Evolutionary conservation across 345 rosid genomes (phyloP), one percentile per base, ranked within the genome.

Genomic region (Limnanthes douglasii): DNA sequence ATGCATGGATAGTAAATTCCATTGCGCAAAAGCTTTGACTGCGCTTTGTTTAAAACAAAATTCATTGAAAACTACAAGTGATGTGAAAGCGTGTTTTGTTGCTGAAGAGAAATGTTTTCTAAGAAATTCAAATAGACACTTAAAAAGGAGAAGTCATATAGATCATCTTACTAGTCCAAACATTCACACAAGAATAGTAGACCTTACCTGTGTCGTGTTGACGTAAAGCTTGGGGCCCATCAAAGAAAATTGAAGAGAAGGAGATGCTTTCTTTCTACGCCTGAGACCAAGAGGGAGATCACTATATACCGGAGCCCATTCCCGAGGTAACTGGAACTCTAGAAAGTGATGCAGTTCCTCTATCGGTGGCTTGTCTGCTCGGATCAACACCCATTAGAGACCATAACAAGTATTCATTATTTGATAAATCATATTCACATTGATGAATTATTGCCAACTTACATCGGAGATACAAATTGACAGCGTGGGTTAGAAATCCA

Each of bases 281-380:
- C 66, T 70, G 27, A 68, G 85, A 28, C 82, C 66, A 27, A 90
- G 94, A 49, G 95, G 93, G 32, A 84, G 84, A 48, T 90, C 94
- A 17, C 88, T 62, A n/a, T 80, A 90, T 12, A 77, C 68, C 0
- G 98, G 98, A 46, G 95, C 95, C 98, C 98, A 90, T 43, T 80
- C 82, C 47, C 94, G 78, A 46, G 94, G 94, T 44, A 90, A 62
- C 49, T 90, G 98, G 60, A 90, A 90, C 53, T 90, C 98, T 10
- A 90, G 71, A 60, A 90, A 90, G 36, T 72, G 88, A 26, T 75
- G 74, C 27, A 90, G 76, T 35, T 90, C 98, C 60, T 90, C 98
- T 52, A 77, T 72, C 1, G 60, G 82, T 26, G 98, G 98, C 57
- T 84, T 90, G 43, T 84, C 98, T 90, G 73, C 75, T 64, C 23